These are phyloP conservation scores for Lepidopterella palustris DNA, from an alignment of 495 filamentous ascomycete genomes.

Conservation along the genomic window DNA sequence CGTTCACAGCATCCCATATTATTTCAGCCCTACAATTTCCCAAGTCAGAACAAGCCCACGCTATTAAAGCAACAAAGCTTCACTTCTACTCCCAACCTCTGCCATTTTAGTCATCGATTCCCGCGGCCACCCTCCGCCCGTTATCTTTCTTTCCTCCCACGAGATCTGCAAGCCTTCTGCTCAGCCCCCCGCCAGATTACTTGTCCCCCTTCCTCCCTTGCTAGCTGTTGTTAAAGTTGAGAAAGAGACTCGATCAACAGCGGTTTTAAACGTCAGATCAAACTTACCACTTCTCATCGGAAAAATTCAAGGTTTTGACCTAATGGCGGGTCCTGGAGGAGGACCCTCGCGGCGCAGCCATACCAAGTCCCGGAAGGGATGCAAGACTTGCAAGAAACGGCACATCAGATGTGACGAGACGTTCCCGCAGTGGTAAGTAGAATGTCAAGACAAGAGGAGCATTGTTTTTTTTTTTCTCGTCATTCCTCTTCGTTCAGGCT, in stretches of 20 bases:
- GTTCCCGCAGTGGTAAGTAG: constrained; percentile 87
- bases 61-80: constrained; percentile 27
- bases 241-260: background rate
- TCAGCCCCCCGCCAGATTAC: constrained; percentile 18
- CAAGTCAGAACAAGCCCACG: background rate
- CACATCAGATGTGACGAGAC: constrained; percentile 98
- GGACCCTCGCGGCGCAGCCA: constrained; percentile 74
- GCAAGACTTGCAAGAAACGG: constrained; percentile 92
- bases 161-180: constrained; percentile 26
- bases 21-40: constrained; percentile 29
- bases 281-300: background rate
- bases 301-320: constrained; percentile 41
- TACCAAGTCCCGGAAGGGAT: constrained; percentile 96
- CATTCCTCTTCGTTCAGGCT: constrained; percentile 2
- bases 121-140: constrained; percentile 2
- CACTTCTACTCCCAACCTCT: constrained; percentile 13
- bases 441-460: constrained; percentile 28
- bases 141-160: constrained; percentile 19
- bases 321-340: constrained; percentile 67
- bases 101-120: constrained; percentile 23
- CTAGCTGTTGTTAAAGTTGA: background rate
- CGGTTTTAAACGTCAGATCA: background rate
- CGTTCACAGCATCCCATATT: constrained; percentile 6
- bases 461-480: background rate
- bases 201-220: constrained; percentile 2